Evolutionary conservation across 768 basidiomycete species (phyloP).

Genomic region (Sarcomyxa edulis): DNA sequence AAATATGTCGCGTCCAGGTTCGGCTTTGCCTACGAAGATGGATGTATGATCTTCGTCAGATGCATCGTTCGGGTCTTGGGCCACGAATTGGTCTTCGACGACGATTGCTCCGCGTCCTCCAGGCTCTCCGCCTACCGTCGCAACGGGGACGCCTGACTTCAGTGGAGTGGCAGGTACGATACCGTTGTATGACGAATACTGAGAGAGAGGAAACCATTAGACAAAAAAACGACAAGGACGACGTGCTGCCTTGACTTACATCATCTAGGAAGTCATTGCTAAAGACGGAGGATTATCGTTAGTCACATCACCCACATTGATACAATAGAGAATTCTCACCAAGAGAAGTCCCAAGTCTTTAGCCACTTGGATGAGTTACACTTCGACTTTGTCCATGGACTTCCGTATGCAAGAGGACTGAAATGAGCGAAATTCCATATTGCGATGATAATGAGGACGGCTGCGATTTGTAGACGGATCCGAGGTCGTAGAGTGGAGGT

Average conservation of each 20-base stretch:
- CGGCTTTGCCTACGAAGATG: conserved; percentile 46
- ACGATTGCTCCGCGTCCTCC: conserved; percentile 52
- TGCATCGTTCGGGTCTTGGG: conserved; percentile 9
- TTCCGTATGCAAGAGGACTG: conserved; percentile 81
- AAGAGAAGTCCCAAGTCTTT: conserved; percentile 95
- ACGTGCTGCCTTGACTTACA: conserved; percentile 33
- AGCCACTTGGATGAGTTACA: conserved; percentile 80
- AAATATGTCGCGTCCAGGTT: conserved; percentile 76
- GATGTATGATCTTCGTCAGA: conserved; percentile 26
- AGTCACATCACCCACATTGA: not conserved
- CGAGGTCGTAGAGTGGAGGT: conserved; percentile 76
- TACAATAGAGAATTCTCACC: conserved; percentile 35
- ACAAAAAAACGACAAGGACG: not conserved
- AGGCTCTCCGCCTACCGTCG: conserved; percentile 46
- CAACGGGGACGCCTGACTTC: conserved; percentile 28
- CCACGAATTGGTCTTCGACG: conserved; percentile 35
- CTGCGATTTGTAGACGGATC: conserved; percentile 76
- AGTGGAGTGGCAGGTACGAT: conserved; percentile 31
- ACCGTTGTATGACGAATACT: conserved; percentile 57
- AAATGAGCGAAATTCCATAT: conserved; percentile 77
- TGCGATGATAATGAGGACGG: conserved; percentile 64
- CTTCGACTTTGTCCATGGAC: conserved; percentile 76
- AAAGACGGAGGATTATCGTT: conserved; percentile 1
- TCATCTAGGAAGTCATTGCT: conserved; percentile 68
- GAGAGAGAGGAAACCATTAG: conserved; percentile 1